Evolutionary conservation across 148 eudicot genomes (phyloP), one percentile per base, ranked within the genome.

Genomic region (Salicornia ramosissima): DNA sequence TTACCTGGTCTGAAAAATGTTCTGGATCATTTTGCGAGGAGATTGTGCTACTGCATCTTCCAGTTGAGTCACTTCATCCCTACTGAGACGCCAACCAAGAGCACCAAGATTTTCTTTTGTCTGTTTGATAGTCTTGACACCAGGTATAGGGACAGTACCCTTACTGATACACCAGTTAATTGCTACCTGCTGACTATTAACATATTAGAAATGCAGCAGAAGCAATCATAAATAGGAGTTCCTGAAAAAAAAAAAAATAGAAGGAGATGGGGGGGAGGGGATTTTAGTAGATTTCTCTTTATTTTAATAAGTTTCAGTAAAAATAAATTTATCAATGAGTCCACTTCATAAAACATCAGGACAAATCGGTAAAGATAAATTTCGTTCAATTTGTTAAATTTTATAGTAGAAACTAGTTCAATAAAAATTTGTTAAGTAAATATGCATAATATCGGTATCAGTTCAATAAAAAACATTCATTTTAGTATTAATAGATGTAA

Each of bases 101-200:
- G 98, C 87, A 52, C 96, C 97, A 67, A 94, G 64, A 67, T 94
- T 94, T 24, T 94, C 96, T 43, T 82, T 71, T 10, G 86, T 90
- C 77, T 94, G 98, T 82, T 83, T 82, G 6, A 90, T 74, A 1
- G 88, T 70, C 81, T 90, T 94, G 29, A 94, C 92, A 65, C 97
- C 98, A 2, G 98, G 98, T 62, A 94, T 94, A 2, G 98, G 98
- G 78, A 94, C 75, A 1, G 96, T 82, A 14, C 92, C 92, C 72
- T 84, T 90, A 74, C 90, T 80, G 47, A 94, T 90, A 83, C 98
- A 90, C 98, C 98, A 94, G 75, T 94, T 90, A 81, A 90, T 86
- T 43, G 98, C 98, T 28, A 90, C 92, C 98, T 93, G 85, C 50
- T 25, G 31, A 34, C 19, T 28, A 33, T 10, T 24, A 36, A 65